phyloP scores from a whole-genome alignment of 176 grass and related monocot genomes.

The Cenchrus americanus region DNA sequence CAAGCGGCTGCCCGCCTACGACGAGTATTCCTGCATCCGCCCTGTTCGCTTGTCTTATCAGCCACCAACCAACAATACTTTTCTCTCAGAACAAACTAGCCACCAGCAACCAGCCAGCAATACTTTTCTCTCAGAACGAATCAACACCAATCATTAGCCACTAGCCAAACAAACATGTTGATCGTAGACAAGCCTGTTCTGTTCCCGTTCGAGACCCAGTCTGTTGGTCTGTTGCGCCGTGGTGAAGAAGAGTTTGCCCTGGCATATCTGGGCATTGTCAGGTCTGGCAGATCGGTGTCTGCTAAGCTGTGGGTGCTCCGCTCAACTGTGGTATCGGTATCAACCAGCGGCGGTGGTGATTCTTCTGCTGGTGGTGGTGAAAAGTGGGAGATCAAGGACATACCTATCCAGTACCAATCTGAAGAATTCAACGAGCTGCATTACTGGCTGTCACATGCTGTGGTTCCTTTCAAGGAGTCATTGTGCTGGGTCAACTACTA shows the following conservation, averaged over 20 bases:
- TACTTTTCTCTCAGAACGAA: too few species aligned
- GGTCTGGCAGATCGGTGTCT: accelerated
- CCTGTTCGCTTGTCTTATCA: too few species aligned
- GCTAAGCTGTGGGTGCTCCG: background rate
- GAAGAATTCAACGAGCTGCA: too few species aligned
- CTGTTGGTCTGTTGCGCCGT: background rate
- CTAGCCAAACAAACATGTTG: too few species aligned
- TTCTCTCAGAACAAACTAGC: too few species aligned
- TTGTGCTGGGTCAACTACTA: background rate
- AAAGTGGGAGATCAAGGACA: background rate
- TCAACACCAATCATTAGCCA: too few species aligned
- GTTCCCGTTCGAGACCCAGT: background rate
- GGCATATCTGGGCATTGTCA: background rate
- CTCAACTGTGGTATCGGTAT: background rate
- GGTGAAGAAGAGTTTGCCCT: background rate
- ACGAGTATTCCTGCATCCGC: too few species aligned
- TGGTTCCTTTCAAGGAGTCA: background rate
- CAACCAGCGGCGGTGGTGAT: background rate
- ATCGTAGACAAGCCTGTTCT: too few species aligned
- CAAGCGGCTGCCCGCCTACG: background rate
- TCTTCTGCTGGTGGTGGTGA: background rate
- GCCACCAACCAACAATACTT: too few species aligned
- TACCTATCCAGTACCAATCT: background rate
- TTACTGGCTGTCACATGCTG: background rate
- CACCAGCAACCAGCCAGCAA: too few species aligned